Base-by-base conservation (phyloP, 768 basidiomycete species). In the Calocybe gangraenosa region DNA sequence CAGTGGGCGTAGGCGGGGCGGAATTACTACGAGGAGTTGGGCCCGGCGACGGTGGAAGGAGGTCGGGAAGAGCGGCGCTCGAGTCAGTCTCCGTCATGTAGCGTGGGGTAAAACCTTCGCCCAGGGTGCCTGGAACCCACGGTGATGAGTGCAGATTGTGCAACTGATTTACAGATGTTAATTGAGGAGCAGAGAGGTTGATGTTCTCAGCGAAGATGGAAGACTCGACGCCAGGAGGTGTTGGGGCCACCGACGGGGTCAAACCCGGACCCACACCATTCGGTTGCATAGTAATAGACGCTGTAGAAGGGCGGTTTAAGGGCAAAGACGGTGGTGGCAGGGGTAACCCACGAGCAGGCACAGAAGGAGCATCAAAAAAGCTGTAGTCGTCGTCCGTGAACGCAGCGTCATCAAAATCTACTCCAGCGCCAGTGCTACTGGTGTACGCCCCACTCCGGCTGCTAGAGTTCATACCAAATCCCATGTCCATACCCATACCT, bases 351-450 rank as follows among this genome's bases (percentile, higher is more conserved):
- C 48, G 23, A 40, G 53, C 47, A 43, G 51, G 35, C 1, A 42
- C 48, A 35, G 74, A 67, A 0, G 80, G 81, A 19, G 71, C 72
- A 57, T 92, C 88, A 58, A 92, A 93, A 63, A 89, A 92, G 59
- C 78, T 84, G 61, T 92, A 93, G 61, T 93, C 90, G 44, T 91
- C 90, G 41, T 93, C 90, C 0, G 90, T 91, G 54, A 92, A 83
- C 1, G 70, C 74, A 2, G 49, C 17, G 17, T 79, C 76, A 25
- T 82, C 80, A 42, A 78, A 78, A 34, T 77, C 78, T 61, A 73
- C 36, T 32, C 54, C 58, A 14, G 58, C 59, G 39, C 68, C 62
- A 17, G 63, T 61, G 22, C 52, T 55, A 28, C 56, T 59, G 25
- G 63, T 54, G 22, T 61, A 61, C 3, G 59, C 47, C 10, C 38